Conservation (phyloP, 2,329 filamentous ascomycete species). For the Tolypocladium ovalisporum region DNA sequence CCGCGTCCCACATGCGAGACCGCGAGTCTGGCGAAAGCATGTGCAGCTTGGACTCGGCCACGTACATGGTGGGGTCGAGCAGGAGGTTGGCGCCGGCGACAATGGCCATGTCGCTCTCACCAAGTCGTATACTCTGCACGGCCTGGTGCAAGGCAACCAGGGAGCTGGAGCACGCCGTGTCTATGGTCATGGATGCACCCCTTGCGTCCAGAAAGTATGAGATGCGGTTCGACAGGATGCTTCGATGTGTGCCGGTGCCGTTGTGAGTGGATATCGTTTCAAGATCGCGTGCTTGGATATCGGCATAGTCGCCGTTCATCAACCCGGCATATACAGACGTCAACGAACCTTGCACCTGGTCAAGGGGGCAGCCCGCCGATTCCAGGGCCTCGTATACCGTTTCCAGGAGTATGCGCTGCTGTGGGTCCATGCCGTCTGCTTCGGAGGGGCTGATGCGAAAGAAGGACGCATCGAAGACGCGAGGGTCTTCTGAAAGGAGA, state of each 20-base stretch:
- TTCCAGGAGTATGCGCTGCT: constrained; percentile 28
- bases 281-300: constrained; percentile 15
- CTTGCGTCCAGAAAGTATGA: constrained; percentile 36
- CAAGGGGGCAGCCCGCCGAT: constrained; percentile 18
- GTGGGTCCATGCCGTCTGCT: constrained; percentile 29
- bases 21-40: constrained; percentile 7
- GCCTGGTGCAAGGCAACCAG: constrained; percentile 34
- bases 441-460: constrained; percentile 28
- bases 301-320: constrained; percentile 23
- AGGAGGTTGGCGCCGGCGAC: constrained; percentile 30
- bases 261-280: constrained; percentile 23
- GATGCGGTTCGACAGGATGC: constrained; percentile 32
- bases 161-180: constrained; percentile 40
- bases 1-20: constrained; percentile 21
- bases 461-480: constrained; percentile 22
- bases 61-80: constrained; percentile 14
- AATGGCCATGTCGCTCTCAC: constrained; percentile 21
- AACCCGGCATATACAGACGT: constrained; percentile 20
- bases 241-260: constrained; percentile 29
- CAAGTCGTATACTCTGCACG: constrained; percentile 10
- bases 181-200: constrained; percentile 36
- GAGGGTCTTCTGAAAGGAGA: constrained; percentile 25
- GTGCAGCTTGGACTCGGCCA: constrained; percentile 3
- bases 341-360: constrained; percentile 8
- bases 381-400: constrained; percentile 29